Base-by-base conservation (phyloP, 1,139 yeast species). In the Taiozyma sp. region DNA sequence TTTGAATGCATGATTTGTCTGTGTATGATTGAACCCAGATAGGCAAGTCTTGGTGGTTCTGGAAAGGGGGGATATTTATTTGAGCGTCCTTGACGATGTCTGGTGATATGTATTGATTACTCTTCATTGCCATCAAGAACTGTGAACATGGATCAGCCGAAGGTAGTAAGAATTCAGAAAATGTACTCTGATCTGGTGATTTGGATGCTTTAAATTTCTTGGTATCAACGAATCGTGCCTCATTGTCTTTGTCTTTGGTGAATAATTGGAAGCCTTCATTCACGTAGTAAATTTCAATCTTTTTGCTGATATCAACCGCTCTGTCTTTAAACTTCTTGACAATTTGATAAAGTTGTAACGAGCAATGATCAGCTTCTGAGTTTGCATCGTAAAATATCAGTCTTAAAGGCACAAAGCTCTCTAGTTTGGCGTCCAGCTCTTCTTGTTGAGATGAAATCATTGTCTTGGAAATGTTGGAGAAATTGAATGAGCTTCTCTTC, bases 401-500 rank as follows among this genome's bases (percentile, higher is more conserved):
- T 8, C 64, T 63, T 16, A 71, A 54, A 30, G 60, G 61, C 7
- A 52, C 51, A 9, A 53, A 54, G 8, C 46, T 49, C 2, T 51
- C 50, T 13, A 60, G 43, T 43, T 57, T 54, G 6, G 51, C 23
- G 48, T 61, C 59, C 4, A 77, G 54, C 12, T 51, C 58, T 38
- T 52, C 56, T 39, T 70, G 68, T 56, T 74, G 76, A 12, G 65
- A 58, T 3, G 70, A 66, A 19, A 71, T 67, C 65, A 84, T 74
- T 39, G 87, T 80, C 51, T 80, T 83, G 44, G 82, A 68, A 56
- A 86, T 78, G 46, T 83, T 73, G 19, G 69, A 60, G 43, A 84
- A 67, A 34, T 75, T 75, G 65, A 81, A 84, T 43, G 79, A 78
- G n/a, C 76, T 71, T 48, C 93, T 73, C 61, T 83, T 84, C 55